Conservation (phyloP, 805 yeast species). For the Candida qinlingensis region DNA sequence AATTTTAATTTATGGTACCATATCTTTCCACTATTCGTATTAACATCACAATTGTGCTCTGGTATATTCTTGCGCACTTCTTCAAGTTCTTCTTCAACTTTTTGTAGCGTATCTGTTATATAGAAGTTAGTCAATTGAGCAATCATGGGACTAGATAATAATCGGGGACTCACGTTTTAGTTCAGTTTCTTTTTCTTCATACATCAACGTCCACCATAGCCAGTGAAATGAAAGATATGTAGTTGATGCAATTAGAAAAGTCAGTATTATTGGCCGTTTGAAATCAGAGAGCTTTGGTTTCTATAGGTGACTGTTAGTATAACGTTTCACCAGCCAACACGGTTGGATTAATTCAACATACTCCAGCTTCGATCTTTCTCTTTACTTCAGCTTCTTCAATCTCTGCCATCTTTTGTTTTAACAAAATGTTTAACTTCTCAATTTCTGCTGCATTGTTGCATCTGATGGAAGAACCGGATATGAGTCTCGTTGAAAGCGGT, state of each 20-base stretch:
- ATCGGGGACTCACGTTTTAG: conserved; percentile 14
- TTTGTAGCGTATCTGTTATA: conserved; percentile 6
- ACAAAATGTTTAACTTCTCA: conserved; percentile 18
- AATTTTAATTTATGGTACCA: conserved; percentile 3
- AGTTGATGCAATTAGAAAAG: conserved; percentile 20
- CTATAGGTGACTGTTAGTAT: conserved; percentile 6
- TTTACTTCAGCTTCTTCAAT: conserved; percentile 15
- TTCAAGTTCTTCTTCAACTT: conserved; percentile 12
- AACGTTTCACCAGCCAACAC: not conserved
- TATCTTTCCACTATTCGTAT: not conserved
- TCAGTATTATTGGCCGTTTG: conserved; percentile 20
- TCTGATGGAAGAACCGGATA: not conserved
- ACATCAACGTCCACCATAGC: conserved; percentile 23
- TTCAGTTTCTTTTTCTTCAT: conserved; percentile 16
- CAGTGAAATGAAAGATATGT: conserved; percentile 20
- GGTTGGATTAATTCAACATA: conserved; percentile 4
- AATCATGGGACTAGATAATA: too few relatives aligned
- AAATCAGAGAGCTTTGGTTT: conserved; percentile 24
- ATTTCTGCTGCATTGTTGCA: conserved; percentile 18
- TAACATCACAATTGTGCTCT: not conserved
- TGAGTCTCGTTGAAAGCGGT: not conserved
- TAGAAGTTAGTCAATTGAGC: conserved; percentile 4
- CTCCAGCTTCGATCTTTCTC: conserved; percentile 9
- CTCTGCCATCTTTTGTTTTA: conserved; percentile 19
- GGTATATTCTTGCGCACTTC: not conserved